These are phyloP conservation scores for Solanum chacoense DNA, from an alignment of 305 asterid species.

Conservation along the genomic window DNA sequence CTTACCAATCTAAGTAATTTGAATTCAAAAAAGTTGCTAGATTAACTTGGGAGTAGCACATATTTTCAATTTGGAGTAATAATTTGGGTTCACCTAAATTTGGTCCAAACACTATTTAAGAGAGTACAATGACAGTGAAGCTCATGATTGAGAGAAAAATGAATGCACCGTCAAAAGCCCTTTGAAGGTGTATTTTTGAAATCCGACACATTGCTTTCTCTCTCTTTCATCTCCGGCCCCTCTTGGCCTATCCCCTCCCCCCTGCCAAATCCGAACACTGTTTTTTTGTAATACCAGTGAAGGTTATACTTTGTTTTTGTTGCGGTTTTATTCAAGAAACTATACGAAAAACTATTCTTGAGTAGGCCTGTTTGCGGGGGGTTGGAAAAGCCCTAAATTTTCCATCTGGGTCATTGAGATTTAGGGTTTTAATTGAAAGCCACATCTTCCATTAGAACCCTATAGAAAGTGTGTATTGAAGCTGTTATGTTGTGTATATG, in stretches of 20 bases:
- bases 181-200: background rate
- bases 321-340: background rate
- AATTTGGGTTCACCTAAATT: background rate
- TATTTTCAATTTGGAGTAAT: background rate
- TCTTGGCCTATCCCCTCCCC: background rate
- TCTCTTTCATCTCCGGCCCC: background rate
- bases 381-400: conserved; percentile 8
- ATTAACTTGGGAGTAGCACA: background rate
- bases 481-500: conserved; percentile 18
- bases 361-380: background rate
- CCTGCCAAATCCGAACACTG: background rate
- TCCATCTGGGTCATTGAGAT: conserved; percentile 28
- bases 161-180: background rate
- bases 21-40: background rate
- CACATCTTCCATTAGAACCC: background rate
- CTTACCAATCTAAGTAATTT: background rate
- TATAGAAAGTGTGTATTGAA: background rate
- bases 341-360: background rate
- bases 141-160: background rate
- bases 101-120: background rate
- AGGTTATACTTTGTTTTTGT: background rate
- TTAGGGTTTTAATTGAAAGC: conserved; percentile 25
- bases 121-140: background rate
- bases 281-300: background rate
- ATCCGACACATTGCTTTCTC: conserved; percentile 4